phyloP scores from a whole-genome alignment of 2,329 filamentous ascomycete genomes.

The Diaporthe vexans region DNA sequence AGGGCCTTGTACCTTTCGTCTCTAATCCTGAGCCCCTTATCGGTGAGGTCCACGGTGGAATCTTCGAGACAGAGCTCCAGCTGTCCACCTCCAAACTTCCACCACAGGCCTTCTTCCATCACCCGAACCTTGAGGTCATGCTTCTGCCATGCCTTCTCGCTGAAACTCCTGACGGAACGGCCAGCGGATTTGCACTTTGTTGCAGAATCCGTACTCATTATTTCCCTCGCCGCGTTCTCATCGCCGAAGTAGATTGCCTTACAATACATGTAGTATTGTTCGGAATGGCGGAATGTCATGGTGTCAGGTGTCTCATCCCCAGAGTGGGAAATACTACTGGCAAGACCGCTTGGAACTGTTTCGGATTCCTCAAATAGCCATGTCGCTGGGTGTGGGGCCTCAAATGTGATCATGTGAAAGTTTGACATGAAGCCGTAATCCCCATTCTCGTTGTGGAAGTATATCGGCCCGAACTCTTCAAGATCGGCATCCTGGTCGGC shows the following conservation, averaged over 20 bases:
- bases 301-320: too few relatives aligned
- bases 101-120: slow-evolving; percentile 25
- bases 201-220: not conserved
- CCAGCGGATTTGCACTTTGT: slow-evolving; percentile 23
- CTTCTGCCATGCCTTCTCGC: slow-evolving; percentile 17
- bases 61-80: not conserved
- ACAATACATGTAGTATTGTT: slow-evolving; percentile 33
- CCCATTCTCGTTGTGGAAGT: slow-evolving; percentile 28
- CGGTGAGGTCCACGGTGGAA: not conserved
- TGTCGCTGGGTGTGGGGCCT: slow-evolving; percentile 4
- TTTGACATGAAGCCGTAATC: slow-evolving; percentile 35
- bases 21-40: not conserved
- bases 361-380: not conserved
- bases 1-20: not conserved
- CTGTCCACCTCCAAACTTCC: slow-evolving; percentile 22
- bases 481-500: not conserved
- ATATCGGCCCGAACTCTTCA: not conserved
- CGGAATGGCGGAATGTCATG: slow-evolving; percentile 19
- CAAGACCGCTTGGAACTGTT: not conserved
- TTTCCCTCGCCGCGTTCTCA: not conserved
- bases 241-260: slow-evolving; percentile 19
- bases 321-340: not conserved
- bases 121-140: slow-evolving; percentile 6
- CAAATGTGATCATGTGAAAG: not conserved
- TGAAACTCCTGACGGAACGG: slow-evolving; percentile 1